phyloP scores from a whole-genome alignment of 75 land plant genomes.

The Pinus albicaulis region DNA sequence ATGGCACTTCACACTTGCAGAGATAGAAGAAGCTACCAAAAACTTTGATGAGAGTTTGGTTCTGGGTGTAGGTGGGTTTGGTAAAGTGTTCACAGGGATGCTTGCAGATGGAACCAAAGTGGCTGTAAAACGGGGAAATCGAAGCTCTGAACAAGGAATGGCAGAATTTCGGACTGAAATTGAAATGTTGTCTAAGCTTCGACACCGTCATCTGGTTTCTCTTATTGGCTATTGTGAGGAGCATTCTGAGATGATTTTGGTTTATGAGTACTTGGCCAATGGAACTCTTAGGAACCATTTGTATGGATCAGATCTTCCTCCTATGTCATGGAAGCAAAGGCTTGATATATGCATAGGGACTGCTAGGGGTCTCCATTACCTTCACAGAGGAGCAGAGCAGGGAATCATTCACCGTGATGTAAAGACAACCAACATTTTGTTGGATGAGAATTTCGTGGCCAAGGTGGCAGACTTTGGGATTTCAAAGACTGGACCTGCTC shows the following conservation, averaged over 20 bases:
- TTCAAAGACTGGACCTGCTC: conserved; percentile 26
- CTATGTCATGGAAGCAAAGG: conserved; percentile 76
- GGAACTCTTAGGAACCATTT: conserved; percentile 84
- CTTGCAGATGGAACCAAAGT: conserved; percentile 71
- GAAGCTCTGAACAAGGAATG: conserved; percentile 63
- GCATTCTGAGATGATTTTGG: conserved; percentile 72
- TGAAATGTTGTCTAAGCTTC: conserved; percentile 69
- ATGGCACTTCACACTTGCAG: conserved; percentile 52
- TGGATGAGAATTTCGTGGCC: conserved; percentile 39
- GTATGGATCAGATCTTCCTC: conserved; percentile 58
- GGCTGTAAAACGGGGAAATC: conserved; percentile 77
- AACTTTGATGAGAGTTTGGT: conserved; percentile 56
- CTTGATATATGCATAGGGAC: conserved; percentile 94
- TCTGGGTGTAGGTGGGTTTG: conserved; percentile 92
- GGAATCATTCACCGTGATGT: conserved; percentile 59
- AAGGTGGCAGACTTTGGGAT: conserved; percentile 59
- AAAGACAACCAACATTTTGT: conserved; percentile 48
- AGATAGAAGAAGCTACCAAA: conserved; percentile 73
- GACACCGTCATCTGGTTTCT: conserved; percentile 83
- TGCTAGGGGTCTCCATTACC: conserved; percentile 84
- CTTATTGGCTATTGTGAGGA: conserved; percentile 91
- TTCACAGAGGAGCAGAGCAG: conserved; percentile 82
- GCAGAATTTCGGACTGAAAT: conserved; percentile 87
- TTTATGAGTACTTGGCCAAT: conserved; percentile 93
- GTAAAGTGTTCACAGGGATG: conserved; percentile 71